Evolutionary conservation across 192 early-diverging fungal genomes (phyloP).

Genomic region (Paraglomus occultum): DNA sequence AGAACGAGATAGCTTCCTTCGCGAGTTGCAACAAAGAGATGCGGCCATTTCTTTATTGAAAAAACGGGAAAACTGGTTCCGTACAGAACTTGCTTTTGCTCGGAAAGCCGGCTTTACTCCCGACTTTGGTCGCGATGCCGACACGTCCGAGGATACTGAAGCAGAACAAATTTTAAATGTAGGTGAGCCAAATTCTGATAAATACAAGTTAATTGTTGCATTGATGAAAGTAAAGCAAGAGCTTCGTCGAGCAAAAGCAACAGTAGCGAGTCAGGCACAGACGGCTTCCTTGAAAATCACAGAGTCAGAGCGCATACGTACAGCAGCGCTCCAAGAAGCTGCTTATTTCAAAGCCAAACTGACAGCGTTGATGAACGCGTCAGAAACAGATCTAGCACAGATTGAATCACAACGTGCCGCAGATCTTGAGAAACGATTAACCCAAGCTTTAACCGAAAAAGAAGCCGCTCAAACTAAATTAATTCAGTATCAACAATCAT

Average conservation of each 20-base stretch:
- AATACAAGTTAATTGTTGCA: constrained; percentile 46
- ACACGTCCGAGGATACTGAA: constrained; percentile 12
- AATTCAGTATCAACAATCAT: constrained; percentile 44
- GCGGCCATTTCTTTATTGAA: constrained; percentile 32
- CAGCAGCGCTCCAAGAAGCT: constrained; percentile 55
- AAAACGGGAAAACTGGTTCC: constrained; percentile 46
- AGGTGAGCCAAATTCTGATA: constrained; percentile 46
- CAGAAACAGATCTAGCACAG: constrained; percentile 33
- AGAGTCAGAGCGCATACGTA: constrained; percentile 47
- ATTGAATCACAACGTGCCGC: constrained; percentile 44
- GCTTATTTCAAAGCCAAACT: constrained; percentile 53
- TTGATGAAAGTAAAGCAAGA: constrained; percentile 51
- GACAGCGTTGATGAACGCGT: constrained; percentile 42
- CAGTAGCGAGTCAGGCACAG: constrained; percentile 48
- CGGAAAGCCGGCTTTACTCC: constrained; percentile 30
- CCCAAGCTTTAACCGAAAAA: constrained; percentile 39
- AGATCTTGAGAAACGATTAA: constrained; percentile 46
- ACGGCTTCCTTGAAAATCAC: constrained; percentile 44
- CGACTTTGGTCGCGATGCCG: constrained; percentile 24
- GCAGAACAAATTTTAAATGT: constrained; percentile 35
- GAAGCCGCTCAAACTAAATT: constrained; percentile 38
- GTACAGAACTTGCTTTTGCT: constrained; percentile 38
- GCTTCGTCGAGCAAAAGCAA: constrained; percentile 42
- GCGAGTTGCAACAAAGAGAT: constrained; percentile 35
- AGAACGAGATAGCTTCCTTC: constrained; percentile 29